Conservation (phyloP, 352 stramenopile genomes). For the Peronospora destructor region DNA sequence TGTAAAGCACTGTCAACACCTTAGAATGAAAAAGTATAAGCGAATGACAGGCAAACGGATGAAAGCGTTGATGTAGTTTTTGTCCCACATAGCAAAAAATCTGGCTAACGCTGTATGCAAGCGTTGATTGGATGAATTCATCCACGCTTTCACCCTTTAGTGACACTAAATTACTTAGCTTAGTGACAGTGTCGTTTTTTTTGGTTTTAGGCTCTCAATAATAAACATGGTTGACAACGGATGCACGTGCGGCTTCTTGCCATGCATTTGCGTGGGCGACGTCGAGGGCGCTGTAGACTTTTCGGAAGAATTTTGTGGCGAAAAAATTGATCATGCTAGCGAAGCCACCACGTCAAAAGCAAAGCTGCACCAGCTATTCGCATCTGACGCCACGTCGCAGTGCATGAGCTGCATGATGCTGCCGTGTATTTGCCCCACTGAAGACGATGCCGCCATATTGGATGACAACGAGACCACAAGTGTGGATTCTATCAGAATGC, state of each 20-base stretch:
- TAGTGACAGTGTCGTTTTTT: too few species aligned
- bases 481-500: slow-evolving; percentile 33
- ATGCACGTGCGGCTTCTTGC: slow-evolving; percentile 60
- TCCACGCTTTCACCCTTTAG: too few species aligned
- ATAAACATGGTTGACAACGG: slow-evolving; percentile 8
- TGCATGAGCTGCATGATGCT: slow-evolving; percentile 73
- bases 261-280: slow-evolving; percentile 59
- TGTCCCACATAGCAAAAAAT: too few species aligned
- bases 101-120: too few species aligned
- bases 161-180: too few species aligned
- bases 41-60: too few species aligned
- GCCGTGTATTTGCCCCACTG: slow-evolving; percentile 65
- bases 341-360: slow-evolving; percentile 11
- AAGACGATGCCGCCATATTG: slow-evolving; percentile 31
- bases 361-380: slow-evolving; percentile 50
- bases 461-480: slow-evolving; percentile 42
- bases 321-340: background rate
- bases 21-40: too few species aligned
- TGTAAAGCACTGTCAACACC: too few species aligned
- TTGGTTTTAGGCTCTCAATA: background rate
- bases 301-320: background rate
- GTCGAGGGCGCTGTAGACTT: slow-evolving; percentile 32
- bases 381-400: slow-evolving; percentile 44
- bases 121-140: too few species aligned
- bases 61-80: too few species aligned